Evolutionary conservation across 2,329 filamentous ascomycete genomes (phyloP), one percentile per base, ranked within the genome.

Genomic region (Stemphylium beticola): DNA sequence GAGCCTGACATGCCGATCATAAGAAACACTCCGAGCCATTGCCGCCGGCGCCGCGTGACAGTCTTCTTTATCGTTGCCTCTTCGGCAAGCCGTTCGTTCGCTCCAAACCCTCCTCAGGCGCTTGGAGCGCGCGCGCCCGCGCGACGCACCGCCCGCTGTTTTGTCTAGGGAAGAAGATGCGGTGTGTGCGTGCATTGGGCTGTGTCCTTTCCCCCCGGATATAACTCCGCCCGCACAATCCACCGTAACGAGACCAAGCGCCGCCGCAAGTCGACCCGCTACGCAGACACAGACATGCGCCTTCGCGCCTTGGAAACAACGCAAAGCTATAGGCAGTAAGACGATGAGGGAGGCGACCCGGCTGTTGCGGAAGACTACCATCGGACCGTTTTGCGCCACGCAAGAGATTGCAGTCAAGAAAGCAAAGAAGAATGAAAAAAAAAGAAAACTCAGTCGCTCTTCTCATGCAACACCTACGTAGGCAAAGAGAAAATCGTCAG

Each of bases 1-100:
- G 34, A 24, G 12, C 42, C 32, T 34, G 31, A 32, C 31, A 17
- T 33, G 42, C 42, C 42, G 42, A 45, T 45, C 42, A 45, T 24
- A 24, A 33, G 31, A 45, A 45, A 24, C 42, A 24, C 42, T 45
- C 42, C 42, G 42, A 45, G 42, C 42, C 42, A 45, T 34, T 45
- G 42, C 42, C 42, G 42, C 22, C 18, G 18, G 14, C 18, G 17
- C 20, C 31, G 42, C 29, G 17, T 12, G 22, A 24, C 42, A 26
- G 42, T 31, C 18, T 17, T 22, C 31, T 34, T 26, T 45, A 33
- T 45, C 42, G 42, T 33, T 45, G 42, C n/a, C 18, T 45, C 20
- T 26, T 45, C 31, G 42, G 31, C 31, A 36, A 22, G 42, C 42
- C 31, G 32, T 45, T 45, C 24, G 42, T 34, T 45, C 29, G 20